These are phyloP conservation scores for Ochetophila trinervis DNA, from an alignment of 306 rosid genomes.

Conservation along the genomic window DNA sequence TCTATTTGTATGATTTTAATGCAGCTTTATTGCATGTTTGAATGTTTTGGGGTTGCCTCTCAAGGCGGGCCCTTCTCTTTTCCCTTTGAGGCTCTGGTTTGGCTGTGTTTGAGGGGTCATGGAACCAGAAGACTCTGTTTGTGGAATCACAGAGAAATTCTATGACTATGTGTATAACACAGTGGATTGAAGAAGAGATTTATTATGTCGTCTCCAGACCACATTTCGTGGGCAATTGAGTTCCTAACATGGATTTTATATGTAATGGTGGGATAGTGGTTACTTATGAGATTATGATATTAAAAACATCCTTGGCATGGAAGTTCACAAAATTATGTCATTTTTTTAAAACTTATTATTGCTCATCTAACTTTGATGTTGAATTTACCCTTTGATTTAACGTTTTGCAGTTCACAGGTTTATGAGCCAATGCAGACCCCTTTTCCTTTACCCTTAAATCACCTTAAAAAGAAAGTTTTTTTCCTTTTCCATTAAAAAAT, in stretches of 20 bases:
- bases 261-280: not conserved
- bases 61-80: constrained; percentile 40
- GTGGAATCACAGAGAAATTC: constrained; percentile 28
- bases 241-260: not conserved
- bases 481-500: no score
- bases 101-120: constrained; percentile 34
- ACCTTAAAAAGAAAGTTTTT: no score
- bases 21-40: constrained; percentile 34
- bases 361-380: no score
- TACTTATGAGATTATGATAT: no score
- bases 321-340: no score
- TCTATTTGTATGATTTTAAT: constrained; percentile 51
- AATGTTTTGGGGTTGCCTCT: constrained; percentile 45
- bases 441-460: no score
- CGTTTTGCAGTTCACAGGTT: no score
- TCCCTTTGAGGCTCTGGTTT: constrained; percentile 20
- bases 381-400: no score
- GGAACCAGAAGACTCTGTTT: constrained; percentile 29
- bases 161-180: not conserved
- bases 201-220: not conserved
- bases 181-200: not conserved
- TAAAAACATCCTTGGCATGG: no score
- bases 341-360: no score
- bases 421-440: no score
- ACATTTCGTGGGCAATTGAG: not conserved